Evolutionary conservation across 352 stramenopile genomes (phyloP).

Genomic region (Aphanomyces euteiches): DNA sequence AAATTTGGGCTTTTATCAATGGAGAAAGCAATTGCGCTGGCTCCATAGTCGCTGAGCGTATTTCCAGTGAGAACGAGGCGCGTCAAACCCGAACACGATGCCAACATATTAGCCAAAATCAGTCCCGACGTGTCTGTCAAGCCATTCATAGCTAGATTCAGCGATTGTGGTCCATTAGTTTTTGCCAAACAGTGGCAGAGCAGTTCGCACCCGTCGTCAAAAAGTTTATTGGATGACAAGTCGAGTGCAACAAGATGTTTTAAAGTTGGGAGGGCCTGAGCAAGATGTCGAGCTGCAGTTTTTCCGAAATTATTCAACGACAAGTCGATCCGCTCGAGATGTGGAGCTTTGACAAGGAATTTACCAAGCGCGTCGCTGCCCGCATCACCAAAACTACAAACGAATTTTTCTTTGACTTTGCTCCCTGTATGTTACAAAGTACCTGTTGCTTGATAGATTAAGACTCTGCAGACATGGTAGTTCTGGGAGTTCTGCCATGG

Average conservation of each 20-base stretch:
- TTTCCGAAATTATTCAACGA: slow-evolving; percentile 42
- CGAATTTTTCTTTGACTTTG: not conserved
- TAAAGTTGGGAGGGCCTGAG: slow-evolving; percentile 25
- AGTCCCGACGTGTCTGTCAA: slow-evolving; percentile 37
- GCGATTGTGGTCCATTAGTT: slow-evolving; percentile 32
- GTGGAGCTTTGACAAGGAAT: slow-evolving; percentile 38
- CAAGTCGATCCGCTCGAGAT: slow-evolving; percentile 43
- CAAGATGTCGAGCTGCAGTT: slow-evolving; percentile 10
- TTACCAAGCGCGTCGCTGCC: slow-evolving; percentile 32
- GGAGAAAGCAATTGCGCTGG: slow-evolving; percentile 45
- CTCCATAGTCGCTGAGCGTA: slow-evolving; percentile 39
- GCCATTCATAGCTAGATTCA: slow-evolving; percentile 49
- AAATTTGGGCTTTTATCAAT: slow-evolving; percentile 41
- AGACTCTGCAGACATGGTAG: slow-evolving; percentile 38
- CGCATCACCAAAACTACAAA: slow-evolving; percentile 38
- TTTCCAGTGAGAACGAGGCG: slow-evolving; percentile 50
- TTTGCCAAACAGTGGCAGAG: slow-evolving; percentile 32
- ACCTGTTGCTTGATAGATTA: slow-evolving; percentile 56
- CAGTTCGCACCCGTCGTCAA: slow-evolving; percentile 28
- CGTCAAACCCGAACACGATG: slow-evolving; percentile 29
- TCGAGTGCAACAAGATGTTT: slow-evolving; percentile 37
- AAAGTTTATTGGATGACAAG: slow-evolving; percentile 48
- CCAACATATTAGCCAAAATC: slow-evolving; percentile 32
- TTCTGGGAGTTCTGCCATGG: not conserved
- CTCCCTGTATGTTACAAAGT: slow-evolving; percentile 6